Percentiles rank a stretch among this genome's conserved stretches.
phyloP scores from a whole-genome alignment of 305 asterid species.

The Fraxinus latifolia region DNA sequence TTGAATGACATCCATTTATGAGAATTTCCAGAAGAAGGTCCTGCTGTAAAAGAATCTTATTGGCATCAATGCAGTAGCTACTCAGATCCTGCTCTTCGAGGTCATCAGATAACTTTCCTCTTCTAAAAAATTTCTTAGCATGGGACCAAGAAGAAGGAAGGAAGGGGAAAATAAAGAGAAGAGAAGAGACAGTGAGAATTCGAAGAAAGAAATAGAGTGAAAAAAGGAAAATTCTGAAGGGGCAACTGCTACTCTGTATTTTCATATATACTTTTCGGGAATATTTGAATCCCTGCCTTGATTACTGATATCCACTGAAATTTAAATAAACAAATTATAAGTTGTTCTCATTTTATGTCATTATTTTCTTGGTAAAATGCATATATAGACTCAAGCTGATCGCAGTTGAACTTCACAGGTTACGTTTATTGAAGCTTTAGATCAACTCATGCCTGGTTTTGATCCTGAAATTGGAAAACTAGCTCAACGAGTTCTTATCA shows the following conservation, averaged over 20 bases:
- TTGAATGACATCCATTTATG: neutral
- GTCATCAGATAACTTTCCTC: neutral
- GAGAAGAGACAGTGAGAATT: neutral
- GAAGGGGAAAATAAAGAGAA: neutral
- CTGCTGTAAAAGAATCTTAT: neutral
- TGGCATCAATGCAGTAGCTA: neutral
- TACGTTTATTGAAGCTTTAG: constrained; percentile 89
- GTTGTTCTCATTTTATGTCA: neutral
- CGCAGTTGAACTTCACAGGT: constrained; percentile 49
- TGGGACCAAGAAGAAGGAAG: neutral
- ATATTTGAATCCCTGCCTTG: neutral
- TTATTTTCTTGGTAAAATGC: constrained; percentile 9
- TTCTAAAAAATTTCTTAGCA: neutral
- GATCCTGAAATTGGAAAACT: constrained; percentile 94
- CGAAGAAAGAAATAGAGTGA: neutral
- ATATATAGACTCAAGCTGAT: constrained; percentile 32
- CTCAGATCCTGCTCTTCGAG: neutral
- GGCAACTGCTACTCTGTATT: neutral
- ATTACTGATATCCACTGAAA: constrained; percentile 6
- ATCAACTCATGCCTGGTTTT: constrained; percentile 96
- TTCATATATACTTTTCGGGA: neutral
- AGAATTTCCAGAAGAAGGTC: neutral
- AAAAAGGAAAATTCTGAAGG: neutral
- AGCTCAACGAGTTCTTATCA: constrained; percentile 86
- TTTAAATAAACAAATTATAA: neutral